Evolutionary conservation across 73 alveolate genomes (phyloP).

Genomic region (Tetrahymena elliotti): DNA sequence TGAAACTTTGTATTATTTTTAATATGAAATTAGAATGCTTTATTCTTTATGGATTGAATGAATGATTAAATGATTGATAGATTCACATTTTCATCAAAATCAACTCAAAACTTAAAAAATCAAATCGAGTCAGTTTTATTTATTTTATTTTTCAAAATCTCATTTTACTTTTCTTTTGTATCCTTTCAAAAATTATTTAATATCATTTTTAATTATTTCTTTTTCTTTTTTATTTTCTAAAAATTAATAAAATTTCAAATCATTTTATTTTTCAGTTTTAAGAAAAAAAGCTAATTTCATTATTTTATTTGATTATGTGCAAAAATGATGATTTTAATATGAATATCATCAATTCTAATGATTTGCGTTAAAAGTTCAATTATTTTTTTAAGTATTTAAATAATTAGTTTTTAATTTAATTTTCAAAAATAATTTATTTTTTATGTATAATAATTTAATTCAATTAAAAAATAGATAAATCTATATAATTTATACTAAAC

Average conservation of each 20-base stretch:
- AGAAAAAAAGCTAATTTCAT: no score
- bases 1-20: neutral
- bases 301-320: no score
- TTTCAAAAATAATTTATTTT: no score
- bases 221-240: no score
- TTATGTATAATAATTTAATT: no score
- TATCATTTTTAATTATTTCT: neutral
- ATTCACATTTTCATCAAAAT: neutral
- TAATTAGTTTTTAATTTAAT: no score
- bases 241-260: no score
- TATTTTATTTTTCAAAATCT: neutral
- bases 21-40: neutral
- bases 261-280: no score
- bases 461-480: neutral
- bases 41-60: neutral
- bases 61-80: neutral
- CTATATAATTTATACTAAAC: neutral
- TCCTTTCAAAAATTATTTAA: neutral
- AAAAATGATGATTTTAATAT: no score
- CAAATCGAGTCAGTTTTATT: neutral
- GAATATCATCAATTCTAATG: no score
- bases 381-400: no score
- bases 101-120: neutral
- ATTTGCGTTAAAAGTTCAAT: no score
- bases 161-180: neutral